Conservation (phyloP, 306 rosid species). For the Boehmeria nivea region DNA sequence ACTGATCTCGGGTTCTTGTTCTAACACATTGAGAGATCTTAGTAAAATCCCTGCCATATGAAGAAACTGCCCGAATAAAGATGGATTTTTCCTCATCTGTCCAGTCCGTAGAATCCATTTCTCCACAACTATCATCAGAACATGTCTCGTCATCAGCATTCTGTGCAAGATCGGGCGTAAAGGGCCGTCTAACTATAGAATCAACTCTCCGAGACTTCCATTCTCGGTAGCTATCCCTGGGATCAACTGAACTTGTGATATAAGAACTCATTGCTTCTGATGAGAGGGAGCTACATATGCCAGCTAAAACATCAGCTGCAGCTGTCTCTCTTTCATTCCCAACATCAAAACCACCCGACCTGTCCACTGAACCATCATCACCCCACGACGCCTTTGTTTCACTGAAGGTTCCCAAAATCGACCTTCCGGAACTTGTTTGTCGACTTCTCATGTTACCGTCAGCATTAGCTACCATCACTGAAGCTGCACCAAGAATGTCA, state of each 20-base stretch:
- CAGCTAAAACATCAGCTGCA: slow-evolving; percentile 94
- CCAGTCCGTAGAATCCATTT: slow-evolving; percentile 80
- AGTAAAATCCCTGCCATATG: slow-evolving; percentile 69
- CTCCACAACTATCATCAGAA: slow-evolving; percentile 92
- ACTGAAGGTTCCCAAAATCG: slow-evolving; percentile 41
- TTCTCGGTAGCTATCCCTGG: slow-evolving; percentile 46
- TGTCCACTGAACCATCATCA: slow-evolving; percentile 32
- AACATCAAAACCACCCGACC: slow-evolving; percentile 48
- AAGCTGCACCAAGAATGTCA: slow-evolving; percentile 82
- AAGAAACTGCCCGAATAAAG: slow-evolving; percentile 78
- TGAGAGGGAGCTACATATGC: slow-evolving; percentile 74
- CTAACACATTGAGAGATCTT: slow-evolving; percentile 63
- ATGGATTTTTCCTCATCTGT: slow-evolving; percentile 77
- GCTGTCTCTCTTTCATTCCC: slow-evolving; percentile 72
- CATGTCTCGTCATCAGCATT: slow-evolving; percentile 67
- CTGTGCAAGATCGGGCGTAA: slow-evolving; percentile 37
- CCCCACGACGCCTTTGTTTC: slow-evolving; percentile 33
- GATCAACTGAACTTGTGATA: slow-evolving; percentile 65
- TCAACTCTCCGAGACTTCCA: slow-evolving; percentile 45
- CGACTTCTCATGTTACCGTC: slow-evolving; percentile 38
- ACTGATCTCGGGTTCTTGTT: slow-evolving; percentile 74
- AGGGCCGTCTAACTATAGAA: slow-evolving; percentile 29
- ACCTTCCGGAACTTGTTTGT: slow-evolving; percentile 35
- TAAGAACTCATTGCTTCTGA: slow-evolving; percentile 90
- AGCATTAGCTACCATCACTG: slow-evolving; percentile 58